Evolutionary conservation across 306 rosid genomes (phyloP).

Genomic region (Vachellia pachyceras): DNA sequence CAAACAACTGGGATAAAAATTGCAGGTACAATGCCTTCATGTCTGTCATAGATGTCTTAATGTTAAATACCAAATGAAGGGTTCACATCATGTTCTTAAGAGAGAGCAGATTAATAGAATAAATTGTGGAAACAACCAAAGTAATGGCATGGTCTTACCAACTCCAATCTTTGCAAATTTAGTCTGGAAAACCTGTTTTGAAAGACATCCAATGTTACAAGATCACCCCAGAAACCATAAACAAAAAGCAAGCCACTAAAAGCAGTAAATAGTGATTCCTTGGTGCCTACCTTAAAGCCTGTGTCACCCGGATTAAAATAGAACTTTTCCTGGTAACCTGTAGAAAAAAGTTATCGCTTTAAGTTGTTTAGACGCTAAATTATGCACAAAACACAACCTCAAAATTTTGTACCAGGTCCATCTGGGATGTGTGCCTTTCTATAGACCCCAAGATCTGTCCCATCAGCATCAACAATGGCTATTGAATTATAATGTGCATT

Average conservation of each 20-base stretch:
- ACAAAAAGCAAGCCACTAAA: constrained; percentile 26
- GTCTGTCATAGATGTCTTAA: constrained; percentile 2
- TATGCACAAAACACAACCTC: background rate
- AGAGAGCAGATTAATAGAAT: constrained; percentile 5
- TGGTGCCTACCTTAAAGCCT: constrained; percentile 83
- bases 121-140: constrained; percentile 7
- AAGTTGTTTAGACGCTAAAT: background rate
- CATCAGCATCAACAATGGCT: constrained; percentile 92
- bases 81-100: constrained; percentile 7
- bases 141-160: constrained; percentile 60
- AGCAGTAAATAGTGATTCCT: constrained; percentile 15
- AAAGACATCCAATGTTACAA: constrained; percentile 40
- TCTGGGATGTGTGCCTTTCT: constrained; percentile 98
- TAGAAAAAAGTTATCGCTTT: constrained; percentile 21
- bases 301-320: constrained; percentile 98
- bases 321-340: constrained; percentile 98
- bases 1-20: background rate
- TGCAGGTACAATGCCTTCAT: constrained; percentile 13
- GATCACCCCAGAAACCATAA: constrained; percentile 24
- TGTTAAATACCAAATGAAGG: constrained; percentile 15
- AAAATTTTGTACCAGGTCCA: constrained; percentile 73
- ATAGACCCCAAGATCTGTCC: constrained; percentile 92
- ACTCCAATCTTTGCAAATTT: constrained; percentile 88
- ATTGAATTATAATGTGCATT: constrained; percentile 94
- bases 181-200: constrained; percentile 86